Evolutionary conservation across 345 rosid genomes (phyloP).

Genomic region (Mallotus nudiflorus): DNA sequence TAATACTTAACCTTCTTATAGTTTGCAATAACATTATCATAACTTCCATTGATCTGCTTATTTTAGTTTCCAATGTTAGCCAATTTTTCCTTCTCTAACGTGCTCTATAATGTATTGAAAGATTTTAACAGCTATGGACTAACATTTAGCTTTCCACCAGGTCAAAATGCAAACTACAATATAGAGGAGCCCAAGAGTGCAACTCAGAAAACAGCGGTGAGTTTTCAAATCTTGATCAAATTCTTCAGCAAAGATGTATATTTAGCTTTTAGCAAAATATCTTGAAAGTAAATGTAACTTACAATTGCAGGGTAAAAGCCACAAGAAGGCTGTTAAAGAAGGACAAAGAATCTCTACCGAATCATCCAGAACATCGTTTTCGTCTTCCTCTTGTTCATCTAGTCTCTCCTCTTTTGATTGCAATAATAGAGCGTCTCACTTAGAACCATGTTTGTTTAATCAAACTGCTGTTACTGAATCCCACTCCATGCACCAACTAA

Average conservation of each 20-base stretch:
- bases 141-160: conserved; percentile 38
- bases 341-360: conserved; percentile 62
- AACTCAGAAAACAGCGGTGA: conserved; percentile 49
- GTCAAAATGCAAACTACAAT: conserved; percentile 41
- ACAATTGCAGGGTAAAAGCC: conserved; percentile 58
- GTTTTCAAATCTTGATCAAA: conserved; percentile 12
- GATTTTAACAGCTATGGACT: conserved; percentile 7
- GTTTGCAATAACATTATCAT: background rate
- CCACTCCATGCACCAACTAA: conserved; percentile 33
- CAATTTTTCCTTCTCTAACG: background rate
- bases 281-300: conserved; percentile 18
- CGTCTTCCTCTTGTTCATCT: conserved; percentile 78
- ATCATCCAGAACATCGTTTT: conserved; percentile 62
- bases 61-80: background rate
- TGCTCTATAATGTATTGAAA: background rate
- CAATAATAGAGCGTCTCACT: conserved; percentile 44
- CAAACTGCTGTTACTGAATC: conserved; percentile 31
- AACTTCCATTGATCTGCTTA: background rate
- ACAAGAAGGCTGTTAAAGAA: conserved; percentile 49
- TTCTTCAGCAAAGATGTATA: background rate
- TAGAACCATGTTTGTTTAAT: conserved; percentile 39
- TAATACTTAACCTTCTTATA: no score
- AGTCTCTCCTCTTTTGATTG: conserved; percentile 67
- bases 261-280: background rate
- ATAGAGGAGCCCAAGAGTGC: conserved; percentile 33